Evolutionary conservation across 2,329 filamentous ascomycete species (phyloP).

Genomic region (Cytospora schulzeri): DNA sequence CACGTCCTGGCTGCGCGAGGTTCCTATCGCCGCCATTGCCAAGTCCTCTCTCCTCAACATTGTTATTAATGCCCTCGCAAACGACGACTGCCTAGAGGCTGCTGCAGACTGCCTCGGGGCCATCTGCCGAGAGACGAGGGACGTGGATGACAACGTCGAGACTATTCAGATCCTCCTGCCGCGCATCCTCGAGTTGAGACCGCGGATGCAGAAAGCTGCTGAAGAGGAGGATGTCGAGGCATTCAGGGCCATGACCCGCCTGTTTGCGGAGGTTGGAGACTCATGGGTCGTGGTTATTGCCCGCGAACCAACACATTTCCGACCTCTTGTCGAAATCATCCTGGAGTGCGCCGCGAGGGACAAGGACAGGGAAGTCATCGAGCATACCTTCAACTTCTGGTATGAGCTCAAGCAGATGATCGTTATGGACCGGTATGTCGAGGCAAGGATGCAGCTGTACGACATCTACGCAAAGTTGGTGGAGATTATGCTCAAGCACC

Average conservation of each 20-base stretch:
- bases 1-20: slow-evolving; percentile 93
- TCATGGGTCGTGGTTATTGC: slow-evolving; percentile 93
- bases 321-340: slow-evolving; percentile 82
- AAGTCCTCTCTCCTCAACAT: slow-evolving; percentile 82
- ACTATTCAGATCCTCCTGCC: slow-evolving; percentile 84
- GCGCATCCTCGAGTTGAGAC: slow-evolving; percentile 72
- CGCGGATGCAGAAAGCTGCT: slow-evolving; percentile 74
- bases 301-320: slow-evolving; percentile 78
- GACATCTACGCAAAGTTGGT: slow-evolving; percentile 88
- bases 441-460: slow-evolving; percentile 74
- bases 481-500: slow-evolving; percentile 87
- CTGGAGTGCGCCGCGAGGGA: slow-evolving; percentile 90
- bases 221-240: slow-evolving; percentile 82
- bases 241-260: slow-evolving; percentile 84
- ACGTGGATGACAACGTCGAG: slow-evolving; percentile 86
- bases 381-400: slow-evolving; percentile 96
- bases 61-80: slow-evolving; percentile 75
- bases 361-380: slow-evolving; percentile 86
- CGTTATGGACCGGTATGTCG: slow-evolving; percentile 84
- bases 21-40: slow-evolving; percentile 80
- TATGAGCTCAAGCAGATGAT: slow-evolving; percentile 97
- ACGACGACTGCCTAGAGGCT: slow-evolving; percentile 78
- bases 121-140: slow-evolving; percentile 87
- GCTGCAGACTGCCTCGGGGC: slow-evolving; percentile 91
- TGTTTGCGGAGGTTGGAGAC: slow-evolving; percentile 91